Conservation (phyloP, 129 eudicot genomes). For the Logfia minima region DNA sequence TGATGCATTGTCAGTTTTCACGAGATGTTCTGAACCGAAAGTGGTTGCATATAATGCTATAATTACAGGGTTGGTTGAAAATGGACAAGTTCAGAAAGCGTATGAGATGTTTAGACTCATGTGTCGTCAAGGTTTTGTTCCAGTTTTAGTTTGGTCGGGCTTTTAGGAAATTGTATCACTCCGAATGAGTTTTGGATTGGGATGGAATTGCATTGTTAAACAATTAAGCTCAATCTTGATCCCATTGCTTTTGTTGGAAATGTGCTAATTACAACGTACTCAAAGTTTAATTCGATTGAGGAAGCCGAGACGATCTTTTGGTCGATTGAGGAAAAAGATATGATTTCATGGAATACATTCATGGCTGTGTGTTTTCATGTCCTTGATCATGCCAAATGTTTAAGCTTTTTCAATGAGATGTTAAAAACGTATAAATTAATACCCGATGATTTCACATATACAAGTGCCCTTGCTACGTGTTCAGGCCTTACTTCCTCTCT, state of each 20-base stretch:
- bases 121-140: conserved; percentile 55
- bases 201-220: conserved; percentile 58
- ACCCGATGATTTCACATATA: conserved; percentile 68
- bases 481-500: conserved; percentile 59
- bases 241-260: conserved; percentile 61
- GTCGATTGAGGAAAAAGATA: conserved; percentile 58
- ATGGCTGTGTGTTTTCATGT: conserved; percentile 52
- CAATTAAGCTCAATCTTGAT: conserved; percentile 62
- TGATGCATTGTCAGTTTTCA: conserved; percentile 56
- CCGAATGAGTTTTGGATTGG: conserved; percentile 40
- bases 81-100: conserved; percentile 43
- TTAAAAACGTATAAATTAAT: conserved; percentile 21
- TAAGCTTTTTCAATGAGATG: conserved; percentile 53
- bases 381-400: conserved; percentile 48
- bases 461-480: conserved; percentile 60
- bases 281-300: conserved; percentile 42
- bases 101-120: conserved; percentile 50
- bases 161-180: conserved; percentile 44
- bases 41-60: conserved; percentile 57
- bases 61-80: conserved; percentile 63
- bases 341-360: conserved; percentile 68
- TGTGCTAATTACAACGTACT: conserved; percentile 61
- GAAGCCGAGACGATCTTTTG: conserved; percentile 58
- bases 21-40: conserved; percentile 25
- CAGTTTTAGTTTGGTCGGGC: conserved; percentile 54